These are phyloP conservation scores for Phialophora verrucosa DNA, from an alignment of 2,329 filamentous ascomycete genomes.

Conservation along the genomic window DNA sequence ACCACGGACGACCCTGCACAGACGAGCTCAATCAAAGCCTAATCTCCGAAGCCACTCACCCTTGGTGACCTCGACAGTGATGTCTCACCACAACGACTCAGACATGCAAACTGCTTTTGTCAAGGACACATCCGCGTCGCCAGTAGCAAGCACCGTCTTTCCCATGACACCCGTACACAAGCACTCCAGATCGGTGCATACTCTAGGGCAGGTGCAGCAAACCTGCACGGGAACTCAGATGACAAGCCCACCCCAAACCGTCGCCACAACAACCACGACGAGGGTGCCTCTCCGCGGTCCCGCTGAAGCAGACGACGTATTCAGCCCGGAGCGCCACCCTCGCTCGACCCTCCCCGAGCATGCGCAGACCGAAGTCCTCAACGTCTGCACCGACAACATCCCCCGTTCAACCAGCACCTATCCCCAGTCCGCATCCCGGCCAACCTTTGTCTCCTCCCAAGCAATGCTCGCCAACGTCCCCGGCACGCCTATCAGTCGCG, in stretches of 20 bases:
- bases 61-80: constrained; percentile 23
- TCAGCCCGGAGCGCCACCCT: constrained; percentile 19
- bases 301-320: constrained; percentile 30
- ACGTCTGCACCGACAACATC: constrained; percentile 25
- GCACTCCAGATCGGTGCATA: constrained; percentile 31
- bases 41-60: constrained; percentile 34
- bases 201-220: constrained; percentile 21
- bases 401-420: constrained; percentile 8
- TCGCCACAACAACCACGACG: constrained; percentile 36
- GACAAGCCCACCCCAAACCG: constrained; percentile 15
- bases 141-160: constrained; percentile 35
- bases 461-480: constrained; percentile 42
- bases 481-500: constrained; percentile 53
- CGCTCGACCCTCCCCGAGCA: constrained; percentile 41
- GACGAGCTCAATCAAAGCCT: constrained; percentile 34
- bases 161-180: constrained; percentile 38
- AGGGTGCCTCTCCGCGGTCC: constrained; percentile 36
- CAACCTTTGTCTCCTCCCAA: constrained; percentile 10
- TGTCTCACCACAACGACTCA: constrained; percentile 16
- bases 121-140: constrained; percentile 35
- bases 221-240: background rate
- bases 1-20: constrained; percentile 24
- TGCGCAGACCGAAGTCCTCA: constrained; percentile 44
- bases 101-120: background rate
- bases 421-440: constrained; percentile 11